A percentile compares a stretch with the other conserved stretches of the same genome.
Conservation (phyloP, 2,329 filamentous ascomycete genomes). For the Verticillium nonalfalfae region DNA sequence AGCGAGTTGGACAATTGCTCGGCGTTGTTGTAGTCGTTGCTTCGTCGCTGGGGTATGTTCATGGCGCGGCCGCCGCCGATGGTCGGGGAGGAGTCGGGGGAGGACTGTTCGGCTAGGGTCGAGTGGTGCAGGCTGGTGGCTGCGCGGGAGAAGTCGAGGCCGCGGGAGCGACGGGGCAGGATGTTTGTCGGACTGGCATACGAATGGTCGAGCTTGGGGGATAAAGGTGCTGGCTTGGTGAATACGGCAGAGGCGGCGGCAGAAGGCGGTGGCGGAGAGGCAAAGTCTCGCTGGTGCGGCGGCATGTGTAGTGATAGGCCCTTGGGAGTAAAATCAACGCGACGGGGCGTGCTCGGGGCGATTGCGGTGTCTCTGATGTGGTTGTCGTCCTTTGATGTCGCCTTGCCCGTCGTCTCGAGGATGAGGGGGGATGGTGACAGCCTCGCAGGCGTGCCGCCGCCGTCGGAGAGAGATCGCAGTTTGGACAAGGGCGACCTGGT, state of each 20-base stretch:
- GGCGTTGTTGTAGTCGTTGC: conserved; percentile 39
- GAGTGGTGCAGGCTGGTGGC: conserved; percentile 95
- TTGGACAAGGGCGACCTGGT: conserved; percentile 39
- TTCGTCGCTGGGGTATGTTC: conserved; percentile 51
- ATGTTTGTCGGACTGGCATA: conserved; percentile 86
- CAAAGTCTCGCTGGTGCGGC: conserved; percentile 34
- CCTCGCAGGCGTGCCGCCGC: conserved; percentile 46
- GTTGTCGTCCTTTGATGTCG: conserved; percentile 61
- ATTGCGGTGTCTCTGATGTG: conserved; percentile 35
- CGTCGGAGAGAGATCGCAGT: conserved; percentile 60
- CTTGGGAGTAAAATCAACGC: conserved; percentile 55
- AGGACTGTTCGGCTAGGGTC: conserved; percentile 80
- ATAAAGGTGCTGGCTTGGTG: conserved; percentile 61
- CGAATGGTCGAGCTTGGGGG: conserved; percentile 78
- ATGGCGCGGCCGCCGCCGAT: conserved; percentile 63
- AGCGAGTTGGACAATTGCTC: conserved; percentile 65
- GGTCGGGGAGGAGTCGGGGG: conserved; percentile 84
- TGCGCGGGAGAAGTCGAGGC: conserved; percentile 87
- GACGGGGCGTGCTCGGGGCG: conserved; percentile 64
- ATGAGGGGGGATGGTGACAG: conserved; percentile 54
- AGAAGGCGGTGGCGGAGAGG: conserved; percentile 21
- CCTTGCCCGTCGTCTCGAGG: conserved; percentile 42
- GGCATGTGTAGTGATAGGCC: conserved; percentile 69
- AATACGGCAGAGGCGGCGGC: conserved; percentile 19
- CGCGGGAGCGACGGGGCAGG: conserved; percentile 80